Evolutionary conservation across 768 basidiomycete genomes (phyloP).

Genomic region (Mycena capillaripes): DNA sequence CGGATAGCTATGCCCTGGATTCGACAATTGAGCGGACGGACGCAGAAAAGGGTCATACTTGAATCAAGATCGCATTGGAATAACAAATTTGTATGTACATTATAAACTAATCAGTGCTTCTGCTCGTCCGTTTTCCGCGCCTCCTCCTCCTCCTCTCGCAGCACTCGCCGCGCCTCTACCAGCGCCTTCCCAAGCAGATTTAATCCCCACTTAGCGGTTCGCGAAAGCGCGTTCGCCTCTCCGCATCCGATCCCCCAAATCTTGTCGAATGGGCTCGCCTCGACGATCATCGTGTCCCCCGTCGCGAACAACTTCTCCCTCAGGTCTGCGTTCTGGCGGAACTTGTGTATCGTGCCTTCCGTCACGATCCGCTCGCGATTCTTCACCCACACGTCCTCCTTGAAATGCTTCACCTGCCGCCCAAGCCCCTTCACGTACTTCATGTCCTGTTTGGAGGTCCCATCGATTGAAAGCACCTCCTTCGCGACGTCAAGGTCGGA

Average conservation of each 20-base stretch:
- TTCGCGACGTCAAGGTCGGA: slow-evolving; percentile 57
- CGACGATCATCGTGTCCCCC: slow-evolving; percentile 62
- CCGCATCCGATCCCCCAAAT: slow-evolving; percentile 77
- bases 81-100: not conserved
- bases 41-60: not conserved
- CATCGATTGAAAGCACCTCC: slow-evolving; percentile 55
- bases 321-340: slow-evolving; percentile 61
- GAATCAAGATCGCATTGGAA: not conserved
- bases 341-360: slow-evolving; percentile 69
- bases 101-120: not conserved
- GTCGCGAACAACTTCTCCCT: slow-evolving; percentile 59
- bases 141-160: slow-evolving; percentile 50
- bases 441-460: slow-evolving; percentile 51
- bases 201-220: slow-evolving; percentile 63
- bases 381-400: slow-evolving; percentile 62
- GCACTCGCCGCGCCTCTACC: slow-evolving; percentile 52
- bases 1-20: not conserved
- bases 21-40: not conserved
- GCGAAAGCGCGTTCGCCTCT: slow-evolving; percentile 60
- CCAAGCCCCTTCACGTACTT: slow-evolving; percentile 67
- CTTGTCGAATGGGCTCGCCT: slow-evolving; percentile 70
- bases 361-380: slow-evolving; percentile 64
- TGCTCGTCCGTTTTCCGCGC: not conserved
- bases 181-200: slow-evolving; percentile 69
- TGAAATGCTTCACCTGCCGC: slow-evolving; percentile 61